Evolutionary conservation across 805 yeast genomes (phyloP), one percentile per base, ranked within the genome.

Genomic region (Saccharomyces cerevisiae): DNA sequence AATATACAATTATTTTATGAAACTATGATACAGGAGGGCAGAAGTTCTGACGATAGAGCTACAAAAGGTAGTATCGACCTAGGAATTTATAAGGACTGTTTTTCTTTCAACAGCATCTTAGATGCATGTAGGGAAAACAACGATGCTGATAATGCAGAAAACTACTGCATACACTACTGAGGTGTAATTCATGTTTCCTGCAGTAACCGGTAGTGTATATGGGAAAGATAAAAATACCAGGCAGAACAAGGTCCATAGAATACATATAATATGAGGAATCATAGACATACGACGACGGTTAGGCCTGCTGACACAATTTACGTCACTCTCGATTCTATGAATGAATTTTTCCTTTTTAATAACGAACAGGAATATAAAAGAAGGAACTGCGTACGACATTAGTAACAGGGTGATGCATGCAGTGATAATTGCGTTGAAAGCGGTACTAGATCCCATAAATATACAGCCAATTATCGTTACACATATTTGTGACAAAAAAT

Each of bases 371-470:
- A 61, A 21, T 76, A 72, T 21, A 36, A 36, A 36, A 17, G 43
- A 36, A 17, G 88, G 88, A 43, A 84, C 76, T 13, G 77, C 61
- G 65, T 84, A 84, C 4, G 86, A 80, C 46, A 83, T 60, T 47
- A 81, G 71, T 55, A 84, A 69, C 62, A 84, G 81, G 6, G 79
- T 76, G 59, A 83, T 78, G 65, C 86, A 79, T 4, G 83, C 85
- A 41, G 79, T 76, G 27, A 81, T 80, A 72, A 84, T 76, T 22
- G 88, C 79, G 62, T 82, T 81, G 66, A 81, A 84, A 6, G 89
- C 89, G 0, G 87, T 79, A 24, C 81, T 74, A 5, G 88, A 83
- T 2, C 82, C 88, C 73, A 84, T 70, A 63, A 81, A 83, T 52
- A 84, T 76, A 67, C 84, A 78, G 4, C 86, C 85, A 56, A 82